Percentiles rank a stretch among this genome's conserved stretches.
These are phyloP conservation scores for Artemisia annua DNA, from an alignment of 129 eudicot genomes.

Conservation along the genomic window DNA sequence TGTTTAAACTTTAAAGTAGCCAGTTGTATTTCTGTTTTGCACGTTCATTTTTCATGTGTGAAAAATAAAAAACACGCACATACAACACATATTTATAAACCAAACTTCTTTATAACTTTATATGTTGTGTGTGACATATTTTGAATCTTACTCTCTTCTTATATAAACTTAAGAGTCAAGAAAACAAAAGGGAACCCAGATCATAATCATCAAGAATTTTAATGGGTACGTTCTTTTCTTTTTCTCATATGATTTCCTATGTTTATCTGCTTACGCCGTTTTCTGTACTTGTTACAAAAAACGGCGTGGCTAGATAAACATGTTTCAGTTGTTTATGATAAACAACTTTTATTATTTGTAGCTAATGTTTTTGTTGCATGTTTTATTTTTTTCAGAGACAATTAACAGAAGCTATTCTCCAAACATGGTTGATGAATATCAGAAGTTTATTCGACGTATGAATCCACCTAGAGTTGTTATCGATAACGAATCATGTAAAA, in stretches of 20 bases:
- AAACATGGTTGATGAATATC: slow-evolving; percentile 87
- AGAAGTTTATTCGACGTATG: slow-evolving; percentile 90
- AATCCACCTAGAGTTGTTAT: slow-evolving; percentile 95
- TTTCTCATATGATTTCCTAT: background rate
- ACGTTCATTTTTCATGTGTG: slow-evolving; percentile 35
- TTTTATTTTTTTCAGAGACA: slow-evolving; percentile 42
- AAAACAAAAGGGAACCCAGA: slow-evolving; percentile 43
- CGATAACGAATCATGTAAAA: slow-evolving; percentile 81
- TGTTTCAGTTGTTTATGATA: too few relatives aligned
- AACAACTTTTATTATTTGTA: background rate
- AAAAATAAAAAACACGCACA: background rate
- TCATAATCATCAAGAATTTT: slow-evolving; percentile 32
- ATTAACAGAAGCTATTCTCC: slow-evolving; percentile 62
- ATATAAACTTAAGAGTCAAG: slow-evolving; percentile 27
- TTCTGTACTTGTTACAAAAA: background rate
- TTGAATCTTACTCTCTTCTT: too few relatives aligned
- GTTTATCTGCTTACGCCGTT: background rate
- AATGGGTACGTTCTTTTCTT: slow-evolving; percentile 64
- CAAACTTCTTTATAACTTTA: too few relatives aligned
- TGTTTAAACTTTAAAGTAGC: slow-evolving; percentile 13
- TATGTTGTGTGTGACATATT: too few relatives aligned
- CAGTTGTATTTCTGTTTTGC: slow-evolving; percentile 42
- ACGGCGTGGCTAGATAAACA: too few relatives aligned
- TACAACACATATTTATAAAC: background rate
- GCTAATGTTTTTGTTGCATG: background rate